Evolutionary conservation across 179 eudicot species (phyloP).

Genomic region (Actinidia chinensis): DNA sequence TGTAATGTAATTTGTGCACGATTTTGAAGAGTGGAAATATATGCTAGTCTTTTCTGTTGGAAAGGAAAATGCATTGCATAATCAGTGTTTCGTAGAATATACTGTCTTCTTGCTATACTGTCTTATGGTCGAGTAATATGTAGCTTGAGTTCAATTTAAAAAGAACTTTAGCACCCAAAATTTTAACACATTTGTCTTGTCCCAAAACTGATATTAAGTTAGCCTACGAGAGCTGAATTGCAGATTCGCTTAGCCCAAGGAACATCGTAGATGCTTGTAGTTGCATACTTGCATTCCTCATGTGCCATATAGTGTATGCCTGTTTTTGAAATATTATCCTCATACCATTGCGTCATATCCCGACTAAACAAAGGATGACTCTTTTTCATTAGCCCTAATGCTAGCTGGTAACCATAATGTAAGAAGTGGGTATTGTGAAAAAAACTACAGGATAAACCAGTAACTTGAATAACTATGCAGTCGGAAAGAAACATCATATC

Average conservation of each 20-base stretch:
- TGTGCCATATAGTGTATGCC: neutral
- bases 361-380: neutral
- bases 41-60: neutral
- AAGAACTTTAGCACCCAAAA: conserved; percentile 5
- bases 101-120: neutral
- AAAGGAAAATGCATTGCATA: neutral
- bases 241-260: neutral
- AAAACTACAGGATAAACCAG: neutral
- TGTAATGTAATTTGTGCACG: neutral
- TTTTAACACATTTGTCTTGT: neutral
- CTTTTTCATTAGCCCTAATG: too few relatives aligned
- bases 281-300: neutral
- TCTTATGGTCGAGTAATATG: neutral
- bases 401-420: neutral
- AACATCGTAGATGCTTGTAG: conserved; percentile 1
- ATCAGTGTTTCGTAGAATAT: neutral
- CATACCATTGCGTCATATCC: neutral
- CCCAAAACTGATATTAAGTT: neutral
- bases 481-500: neutral
- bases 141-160: neutral
- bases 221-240: neutral
- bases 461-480: neutral
- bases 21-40: neutral
- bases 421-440: neutral
- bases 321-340: neutral